Conservation (phyloP, 2,329 filamentous ascomycete genomes). For the Didymella arachidicola region DNA sequence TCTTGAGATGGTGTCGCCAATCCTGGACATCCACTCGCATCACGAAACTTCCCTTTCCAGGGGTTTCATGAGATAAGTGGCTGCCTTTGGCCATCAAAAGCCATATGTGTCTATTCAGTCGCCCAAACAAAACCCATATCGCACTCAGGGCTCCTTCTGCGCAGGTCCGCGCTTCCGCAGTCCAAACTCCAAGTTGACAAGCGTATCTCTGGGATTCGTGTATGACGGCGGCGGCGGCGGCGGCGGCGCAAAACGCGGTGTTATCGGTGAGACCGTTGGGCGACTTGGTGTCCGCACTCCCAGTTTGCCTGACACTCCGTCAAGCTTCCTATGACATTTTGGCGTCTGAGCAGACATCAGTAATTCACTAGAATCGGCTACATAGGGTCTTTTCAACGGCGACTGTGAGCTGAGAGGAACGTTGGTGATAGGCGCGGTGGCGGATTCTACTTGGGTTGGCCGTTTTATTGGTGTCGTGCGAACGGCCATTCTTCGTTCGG, state of each 20-base stretch:
- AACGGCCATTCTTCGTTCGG: background rate
- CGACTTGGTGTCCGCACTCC: background rate
- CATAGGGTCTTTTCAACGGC: background rate
- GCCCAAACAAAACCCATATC: background rate
- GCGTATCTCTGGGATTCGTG: background rate
- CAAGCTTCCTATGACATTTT: background rate
- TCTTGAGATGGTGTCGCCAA: too few relatives aligned
- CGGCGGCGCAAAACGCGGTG: background rate
- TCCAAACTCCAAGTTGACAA: background rate
- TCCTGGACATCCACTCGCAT: too few relatives aligned
- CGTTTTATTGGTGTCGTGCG: background rate
- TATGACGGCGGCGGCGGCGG: too few relatives aligned
- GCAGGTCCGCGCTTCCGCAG: slow-evolving; percentile 1
- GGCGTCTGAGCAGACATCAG: background rate
- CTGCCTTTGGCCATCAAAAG: too few relatives aligned
- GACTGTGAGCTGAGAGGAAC: background rate
- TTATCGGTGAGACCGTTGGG: background rate
- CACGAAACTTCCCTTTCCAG: too few relatives aligned
- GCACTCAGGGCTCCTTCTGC: background rate
- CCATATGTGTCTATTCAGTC: too few relatives aligned
- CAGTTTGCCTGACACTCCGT: background rate
- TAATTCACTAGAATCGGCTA: background rate
- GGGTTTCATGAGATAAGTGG: too few relatives aligned
- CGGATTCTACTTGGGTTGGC: background rate
- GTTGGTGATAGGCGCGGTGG: background rate